Evolutionary conservation across 495 filamentous ascomycete species (phyloP).

Genomic region (Tuber brumale): DNA sequence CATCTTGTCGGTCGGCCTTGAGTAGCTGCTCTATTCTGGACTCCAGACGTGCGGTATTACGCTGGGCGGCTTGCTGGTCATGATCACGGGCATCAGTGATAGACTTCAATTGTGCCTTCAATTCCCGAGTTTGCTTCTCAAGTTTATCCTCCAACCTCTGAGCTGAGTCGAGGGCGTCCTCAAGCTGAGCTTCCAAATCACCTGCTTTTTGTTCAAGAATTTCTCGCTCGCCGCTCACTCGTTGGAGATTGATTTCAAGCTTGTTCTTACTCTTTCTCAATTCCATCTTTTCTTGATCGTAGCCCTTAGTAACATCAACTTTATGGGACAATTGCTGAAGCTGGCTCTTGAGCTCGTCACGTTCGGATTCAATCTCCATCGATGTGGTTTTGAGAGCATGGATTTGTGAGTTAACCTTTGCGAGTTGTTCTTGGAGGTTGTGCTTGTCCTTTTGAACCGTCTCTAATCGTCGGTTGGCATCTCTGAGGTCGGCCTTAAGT

Average conservation of each 20-base stretch:
- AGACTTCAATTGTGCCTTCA: constrained; percentile 40
- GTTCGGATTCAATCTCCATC: constrained; percentile 55
- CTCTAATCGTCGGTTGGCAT: constrained; percentile 40
- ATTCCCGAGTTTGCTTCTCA: constrained; percentile 37
- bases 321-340: constrained; percentile 48
- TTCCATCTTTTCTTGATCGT: constrained; percentile 55
- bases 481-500: constrained; percentile 38
- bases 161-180: constrained; percentile 40
- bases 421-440: constrained; percentile 57
- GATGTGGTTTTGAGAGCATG: constrained; percentile 52
- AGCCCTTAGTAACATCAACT: constrained; percentile 46
- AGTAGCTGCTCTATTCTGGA: constrained; percentile 42
- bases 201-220: constrained; percentile 48
- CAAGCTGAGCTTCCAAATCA: constrained; percentile 43
- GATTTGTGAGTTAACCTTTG: constrained; percentile 56
- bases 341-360: constrained; percentile 56
- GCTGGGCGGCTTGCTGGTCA: constrained; percentile 50
- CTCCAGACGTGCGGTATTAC: constrained; percentile 40
- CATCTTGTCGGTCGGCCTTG: constrained; percentile 43
- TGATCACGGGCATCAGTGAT: constrained; percentile 47
- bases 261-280: constrained; percentile 51
- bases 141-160: constrained; percentile 42
- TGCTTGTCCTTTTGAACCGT: constrained; percentile 47
- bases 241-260: constrained; percentile 52
- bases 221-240: constrained; percentile 50